phyloP scores from a whole-genome alignment of 192 early-diverging fungal species.

The Phycomyces blakesleeanus region DNA sequence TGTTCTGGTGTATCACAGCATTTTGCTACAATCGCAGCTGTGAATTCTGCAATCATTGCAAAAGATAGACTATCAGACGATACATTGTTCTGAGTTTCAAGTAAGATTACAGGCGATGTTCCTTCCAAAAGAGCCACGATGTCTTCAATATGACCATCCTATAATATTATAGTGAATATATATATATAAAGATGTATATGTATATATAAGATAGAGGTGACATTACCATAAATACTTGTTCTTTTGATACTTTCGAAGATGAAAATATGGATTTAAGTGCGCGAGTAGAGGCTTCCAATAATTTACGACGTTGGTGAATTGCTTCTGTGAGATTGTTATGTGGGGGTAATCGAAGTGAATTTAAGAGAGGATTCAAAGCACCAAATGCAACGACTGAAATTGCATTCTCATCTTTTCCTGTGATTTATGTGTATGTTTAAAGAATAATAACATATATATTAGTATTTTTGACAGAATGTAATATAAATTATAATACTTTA shows the following conservation, averaged over 20 bases:
- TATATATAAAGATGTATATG: too few species aligned
- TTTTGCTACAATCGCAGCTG: conserved; percentile 59
- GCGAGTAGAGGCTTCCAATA: conserved; percentile 65
- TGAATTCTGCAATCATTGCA: conserved; percentile 58
- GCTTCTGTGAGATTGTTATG: conserved; percentile 25
- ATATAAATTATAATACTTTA: conserved; percentile 13
- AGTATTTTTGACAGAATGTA: not conserved
- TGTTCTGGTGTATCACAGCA: conserved; percentile 57
- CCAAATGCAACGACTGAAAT: conserved; percentile 51
- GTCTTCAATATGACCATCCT: conserved; percentile 43
- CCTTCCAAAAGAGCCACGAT: conserved; percentile 47
- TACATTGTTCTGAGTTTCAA: conserved; percentile 10
- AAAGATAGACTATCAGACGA: conserved; percentile 17
- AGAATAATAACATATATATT: too few species aligned
- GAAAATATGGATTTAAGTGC: conserved; percentile 66
- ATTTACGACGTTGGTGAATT: conserved; percentile 34
- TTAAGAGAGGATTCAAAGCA: conserved; percentile 54
- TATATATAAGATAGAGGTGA: too few species aligned
- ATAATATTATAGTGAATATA: too few species aligned
- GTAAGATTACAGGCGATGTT: conserved; percentile 10
- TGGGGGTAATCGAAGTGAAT: conserved; percentile 27
- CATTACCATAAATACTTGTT: conserved; percentile 47
- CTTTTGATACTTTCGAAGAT: conserved; percentile 46
- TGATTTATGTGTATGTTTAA: too few species aligned
- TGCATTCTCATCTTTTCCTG: conserved; percentile 62